phyloP scores from a whole-genome alignment of 169 alveolate species.

The Ichthyophthirius multifiliis region DNA sequence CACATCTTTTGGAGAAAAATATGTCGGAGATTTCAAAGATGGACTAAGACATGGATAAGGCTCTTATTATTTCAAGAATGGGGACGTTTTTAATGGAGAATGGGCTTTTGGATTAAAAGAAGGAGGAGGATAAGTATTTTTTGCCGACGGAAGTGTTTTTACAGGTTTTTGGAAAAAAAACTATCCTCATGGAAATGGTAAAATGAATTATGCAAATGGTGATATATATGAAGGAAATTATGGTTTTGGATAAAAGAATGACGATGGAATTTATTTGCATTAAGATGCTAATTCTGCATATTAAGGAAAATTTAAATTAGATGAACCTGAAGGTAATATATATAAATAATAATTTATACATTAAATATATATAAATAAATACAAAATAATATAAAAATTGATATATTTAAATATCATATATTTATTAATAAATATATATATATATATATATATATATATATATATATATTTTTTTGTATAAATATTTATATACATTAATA shows the following conservation, averaged over 20 bases:
- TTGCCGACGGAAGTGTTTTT: conserved; percentile 1
- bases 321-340: not conserved
- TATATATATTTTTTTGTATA: too few relatives aligned
- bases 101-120: conserved; percentile 14
- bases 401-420: too few relatives aligned
- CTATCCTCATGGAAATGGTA: conserved; percentile 18
- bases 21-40: conserved; percentile 34
- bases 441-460: too few relatives aligned
- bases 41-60: conserved; percentile 35
- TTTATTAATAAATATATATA: too few relatives aligned
- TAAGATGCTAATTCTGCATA: not conserved
- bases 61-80: conserved; percentile 15
- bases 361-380: too few relatives aligned
- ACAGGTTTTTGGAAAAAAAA: conserved; percentile 30
- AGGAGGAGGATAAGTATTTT: conserved; percentile 8
- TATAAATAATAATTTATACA: too few relatives aligned
- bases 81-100: conserved; percentile 18
- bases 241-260: conserved; percentile 8
- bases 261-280: conserved; percentile 13
- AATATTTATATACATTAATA: too few relatives aligned
- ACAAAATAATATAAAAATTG: too few relatives aligned
- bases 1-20: conserved; percentile 15
- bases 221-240: conserved; percentile 41
- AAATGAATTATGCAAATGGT: conserved; percentile 12
- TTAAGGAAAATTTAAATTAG: not conserved